Conservation (phyloP, 2,329 filamentous ascomycete species). For the Myriosclerotinia duriaeana region DNA sequence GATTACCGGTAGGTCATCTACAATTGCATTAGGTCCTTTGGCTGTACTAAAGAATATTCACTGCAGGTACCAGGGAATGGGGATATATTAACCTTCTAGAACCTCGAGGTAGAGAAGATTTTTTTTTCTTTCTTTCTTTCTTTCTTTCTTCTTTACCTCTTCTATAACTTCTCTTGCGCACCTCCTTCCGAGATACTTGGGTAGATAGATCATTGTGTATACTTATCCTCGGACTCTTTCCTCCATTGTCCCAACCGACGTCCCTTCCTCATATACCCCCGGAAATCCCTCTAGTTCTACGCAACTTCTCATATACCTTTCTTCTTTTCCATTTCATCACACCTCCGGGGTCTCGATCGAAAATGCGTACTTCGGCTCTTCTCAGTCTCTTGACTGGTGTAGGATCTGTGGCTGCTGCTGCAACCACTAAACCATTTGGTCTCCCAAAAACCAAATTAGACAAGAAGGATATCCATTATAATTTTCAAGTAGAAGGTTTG, state of each 20-base stretch:
- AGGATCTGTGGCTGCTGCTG: slow-evolving; percentile 12
- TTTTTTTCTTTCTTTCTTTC: not conserved
- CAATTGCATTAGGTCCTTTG: not conserved
- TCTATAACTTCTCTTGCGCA: not conserved
- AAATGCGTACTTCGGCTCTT: slow-evolving; percentile 22
- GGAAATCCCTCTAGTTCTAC: not conserved
- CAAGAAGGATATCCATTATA: slow-evolving; percentile 20
- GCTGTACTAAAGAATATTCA: not conserved
- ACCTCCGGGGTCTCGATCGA: not conserved
- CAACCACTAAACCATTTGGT: slow-evolving; percentile 19
- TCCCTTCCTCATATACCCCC: not conserved
- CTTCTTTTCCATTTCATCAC: not conserved
- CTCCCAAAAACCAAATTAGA: not conserved
- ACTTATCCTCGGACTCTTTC: not conserved
- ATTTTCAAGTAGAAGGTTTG: not conserved
- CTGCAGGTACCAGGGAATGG: slow-evolving; percentile 6
- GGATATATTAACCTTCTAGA: slow-evolving; percentile 18
- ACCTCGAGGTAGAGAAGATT: not conserved
- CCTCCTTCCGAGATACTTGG: not conserved
- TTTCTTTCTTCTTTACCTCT: not conserved
- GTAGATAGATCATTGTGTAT: not conserved
- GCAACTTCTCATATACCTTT: not conserved
- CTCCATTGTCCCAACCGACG: not conserved
- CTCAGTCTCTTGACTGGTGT: slow-evolving; percentile 17
- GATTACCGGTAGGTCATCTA: not conserved